These are phyloP conservation scores for Selenicereus undatus DNA, from an alignment of 148 eudicot species.

Conservation along the genomic window DNA sequence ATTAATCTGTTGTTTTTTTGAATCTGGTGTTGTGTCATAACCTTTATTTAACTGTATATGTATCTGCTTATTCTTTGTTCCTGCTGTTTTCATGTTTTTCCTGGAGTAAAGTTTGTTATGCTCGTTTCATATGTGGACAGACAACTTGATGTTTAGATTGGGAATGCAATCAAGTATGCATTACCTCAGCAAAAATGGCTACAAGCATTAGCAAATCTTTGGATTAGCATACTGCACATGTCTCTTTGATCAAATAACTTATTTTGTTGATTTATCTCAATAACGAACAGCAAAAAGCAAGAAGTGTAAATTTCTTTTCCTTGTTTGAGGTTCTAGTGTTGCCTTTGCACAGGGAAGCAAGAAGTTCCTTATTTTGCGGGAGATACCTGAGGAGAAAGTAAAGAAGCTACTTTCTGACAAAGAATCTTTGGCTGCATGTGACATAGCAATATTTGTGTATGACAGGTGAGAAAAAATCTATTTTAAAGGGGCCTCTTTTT, in stretches of 20 bases:
- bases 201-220: background rate
- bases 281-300: background rate
- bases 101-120: background rate
- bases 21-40: background rate
- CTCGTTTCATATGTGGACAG: background rate
- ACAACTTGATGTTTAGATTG: background rate
- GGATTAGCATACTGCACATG: no score
- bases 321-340: background rate
- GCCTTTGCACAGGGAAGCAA: slow-evolving; percentile 52
- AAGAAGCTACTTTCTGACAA: slow-evolving; percentile 47
- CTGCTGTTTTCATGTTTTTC: background rate
- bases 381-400: slow-evolving; percentile 76
- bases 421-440: slow-evolving; percentile 81
- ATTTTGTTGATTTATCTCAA: background rate
- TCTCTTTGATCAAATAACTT: no score
- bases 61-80: background rate
- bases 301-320: background rate
- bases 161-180: no score
- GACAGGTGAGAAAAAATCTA: slow-evolving; percentile 52
- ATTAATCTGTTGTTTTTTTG: background rate
- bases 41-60: background rate
- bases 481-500: background rate
- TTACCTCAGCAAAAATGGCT: background rate
- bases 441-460: slow-evolving; percentile 82
- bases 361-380: slow-evolving; percentile 75